Conservation (phyloP, 345 rosid genomes). For the Hibiscus syriacus region DNA sequence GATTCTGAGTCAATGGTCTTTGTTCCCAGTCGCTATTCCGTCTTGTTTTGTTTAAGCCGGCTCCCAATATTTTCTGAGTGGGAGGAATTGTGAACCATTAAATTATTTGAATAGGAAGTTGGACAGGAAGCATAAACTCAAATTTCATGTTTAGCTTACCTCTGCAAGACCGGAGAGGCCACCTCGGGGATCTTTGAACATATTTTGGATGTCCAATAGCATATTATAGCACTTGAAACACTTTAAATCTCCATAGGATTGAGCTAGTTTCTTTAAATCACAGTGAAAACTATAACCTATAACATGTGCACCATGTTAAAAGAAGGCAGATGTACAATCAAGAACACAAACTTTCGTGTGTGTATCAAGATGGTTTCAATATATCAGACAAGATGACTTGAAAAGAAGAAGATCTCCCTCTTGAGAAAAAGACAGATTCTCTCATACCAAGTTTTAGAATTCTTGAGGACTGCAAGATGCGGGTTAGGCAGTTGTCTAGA, state of each 20-base stretch:
- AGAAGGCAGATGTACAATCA: not conserved
- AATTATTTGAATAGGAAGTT: not conserved
- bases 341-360: not conserved
- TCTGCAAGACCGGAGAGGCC: constrained; percentile 81
- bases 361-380: not conserved
- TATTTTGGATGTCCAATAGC: constrained; percentile 66
- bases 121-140: not conserved
- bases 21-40: constrained; percentile 70
- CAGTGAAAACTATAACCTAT: constrained; percentile 81
- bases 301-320: not conserved
- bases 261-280: constrained; percentile 58
- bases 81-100: not conserved
- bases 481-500: constrained; percentile 60
- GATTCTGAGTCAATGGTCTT: constrained; percentile 61
- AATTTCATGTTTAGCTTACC: constrained; percentile 31
- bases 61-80: constrained; percentile 76
- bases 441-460: constrained; percentile 77
- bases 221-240: constrained; percentile 91
- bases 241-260: constrained; percentile 56
- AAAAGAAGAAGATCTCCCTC: not conserved
- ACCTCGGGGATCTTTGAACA: constrained; percentile 61
- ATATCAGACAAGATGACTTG: not conserved
- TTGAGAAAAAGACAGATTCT: constrained; percentile 10
- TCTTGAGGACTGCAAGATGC: constrained; percentile 61
- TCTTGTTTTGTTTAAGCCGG: constrained; percentile 79